Base-by-base conservation (phyloP, 352 stramenopile species). In the Phytophthora vignae region DNA sequence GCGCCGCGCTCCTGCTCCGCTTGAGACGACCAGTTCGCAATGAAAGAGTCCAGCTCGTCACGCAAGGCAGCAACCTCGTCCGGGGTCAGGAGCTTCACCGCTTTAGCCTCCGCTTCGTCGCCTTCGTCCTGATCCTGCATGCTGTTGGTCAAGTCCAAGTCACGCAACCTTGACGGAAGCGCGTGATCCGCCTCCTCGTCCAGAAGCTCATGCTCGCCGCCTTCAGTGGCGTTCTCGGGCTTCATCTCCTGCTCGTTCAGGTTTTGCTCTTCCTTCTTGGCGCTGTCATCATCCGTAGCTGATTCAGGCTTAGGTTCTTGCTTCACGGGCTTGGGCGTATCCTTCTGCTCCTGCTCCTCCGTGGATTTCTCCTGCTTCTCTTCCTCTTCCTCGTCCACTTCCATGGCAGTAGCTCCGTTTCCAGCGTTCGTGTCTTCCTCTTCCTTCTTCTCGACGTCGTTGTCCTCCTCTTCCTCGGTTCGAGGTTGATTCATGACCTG, bases 41-140 rank as follows among this genome's bases (percentile, higher is more conserved):
- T 95, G 38, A 84, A 92, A 38, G 76, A 74, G 65, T 97, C 92
- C 22, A 97, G 68, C 14, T 97, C 88, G 19, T 90, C 86, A 36
- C 90, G 86, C 66, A 97, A 67, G 10, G 72, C 69, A 36, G 90
- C 65, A 14, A 94, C 82, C 49, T 99, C 90, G 3, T 94, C 87
- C 0, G 85, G 62, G 0, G 82, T 76, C 21, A 93, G 64, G 1
- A 92, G 73, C 57, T 83, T 84, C 15, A 67, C 63, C 12, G 46
- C 36, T 55, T 72, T 73, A 19, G 76, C 68, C 14, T 82, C 73
- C 2, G 74, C 69, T 7, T 83, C 69, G 5, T 81, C 78, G 15
- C 76, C 76, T 1, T 85, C 73, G 6, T 85, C 74, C 11, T 79
- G 55, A 0, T 84, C 76, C 19, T 78, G 56, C 8, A 74, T 55